Evolutionary conservation across 2,329 filamentous ascomycete species (phyloP).

Genomic region (Exophiala sideris): DNA sequence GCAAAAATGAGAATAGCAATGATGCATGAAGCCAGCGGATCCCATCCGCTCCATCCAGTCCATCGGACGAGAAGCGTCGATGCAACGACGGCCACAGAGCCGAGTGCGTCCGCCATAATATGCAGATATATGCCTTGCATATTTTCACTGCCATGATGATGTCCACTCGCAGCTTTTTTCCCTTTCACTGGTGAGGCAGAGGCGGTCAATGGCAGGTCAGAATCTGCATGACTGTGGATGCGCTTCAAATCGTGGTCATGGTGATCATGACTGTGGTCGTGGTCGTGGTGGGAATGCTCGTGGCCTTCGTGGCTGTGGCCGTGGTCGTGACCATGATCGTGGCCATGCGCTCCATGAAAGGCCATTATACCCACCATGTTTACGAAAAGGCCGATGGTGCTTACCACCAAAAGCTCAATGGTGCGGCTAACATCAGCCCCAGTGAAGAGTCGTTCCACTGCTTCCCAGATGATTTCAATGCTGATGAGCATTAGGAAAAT

Average conservation of each 20-base stretch:
- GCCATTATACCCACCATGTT: conserved; percentile 90
- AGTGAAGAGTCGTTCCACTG: conserved; percentile 79
- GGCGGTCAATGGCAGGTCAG: conserved; percentile 21
- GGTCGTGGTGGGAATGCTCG: conserved; percentile 32
- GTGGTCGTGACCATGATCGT: conserved; percentile 46
- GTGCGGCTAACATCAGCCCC: conserved; percentile 80
- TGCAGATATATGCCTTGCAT: conserved; percentile 98
- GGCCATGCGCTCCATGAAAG: conserved; percentile 66
- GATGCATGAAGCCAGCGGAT: conserved; percentile 87
- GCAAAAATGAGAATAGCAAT: conserved; percentile 91
- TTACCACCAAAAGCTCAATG: conserved; percentile 83
- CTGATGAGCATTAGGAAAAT: conserved; percentile 96
- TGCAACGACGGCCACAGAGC: conserved; percentile 88
- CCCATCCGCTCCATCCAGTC: conserved; percentile 89
- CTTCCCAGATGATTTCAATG: conserved; percentile 93
- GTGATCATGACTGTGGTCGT: conserved; percentile 30
- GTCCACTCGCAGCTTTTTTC: conserved; percentile 28
- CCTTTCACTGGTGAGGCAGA: conserved; percentile 31
- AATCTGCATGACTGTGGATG: conserved; percentile 24
- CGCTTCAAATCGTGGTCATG: conserved; percentile 42
- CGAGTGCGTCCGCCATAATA: conserved; percentile 89
- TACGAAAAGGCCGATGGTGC: conserved; percentile 77
- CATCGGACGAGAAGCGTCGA: conserved; percentile 85
- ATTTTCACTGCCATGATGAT: conserved; percentile 84
- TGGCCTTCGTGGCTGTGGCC: conserved; percentile 39